Percentiles rank a stretch among this genome's conserved stretches.
Conservation (phyloP, 2,329 filamentous ascomycete species). For the Sarocladiaceae sp. region DNA sequence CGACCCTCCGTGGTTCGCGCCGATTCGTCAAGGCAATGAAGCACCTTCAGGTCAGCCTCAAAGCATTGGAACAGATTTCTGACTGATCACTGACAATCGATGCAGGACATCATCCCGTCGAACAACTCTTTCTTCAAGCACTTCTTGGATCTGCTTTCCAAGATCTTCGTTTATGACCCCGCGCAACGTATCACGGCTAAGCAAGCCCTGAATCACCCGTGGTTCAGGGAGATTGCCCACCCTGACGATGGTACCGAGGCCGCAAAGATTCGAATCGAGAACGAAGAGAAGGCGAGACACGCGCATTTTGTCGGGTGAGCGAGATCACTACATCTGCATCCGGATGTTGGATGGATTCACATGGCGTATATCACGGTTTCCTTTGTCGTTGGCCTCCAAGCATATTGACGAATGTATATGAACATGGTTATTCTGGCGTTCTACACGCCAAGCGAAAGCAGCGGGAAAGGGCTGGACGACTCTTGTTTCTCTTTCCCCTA, state of each 20-base stretch:
- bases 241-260: slow-evolving; percentile 67
- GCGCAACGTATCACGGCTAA: slow-evolving; percentile 62
- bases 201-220: slow-evolving; percentile 61
- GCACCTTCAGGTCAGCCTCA: slow-evolving; percentile 45
- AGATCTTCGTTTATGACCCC: slow-evolving; percentile 67
- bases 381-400: neutral
- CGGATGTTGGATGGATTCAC: neutral
- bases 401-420: slow-evolving; percentile 7
- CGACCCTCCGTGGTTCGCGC: slow-evolving; percentile 60
- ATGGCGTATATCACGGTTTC: slow-evolving; percentile 7
- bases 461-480: neutral
- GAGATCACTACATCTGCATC: neutral
- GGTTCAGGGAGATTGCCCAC: slow-evolving; percentile 61
- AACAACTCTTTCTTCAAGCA: slow-evolving; percentile 56
- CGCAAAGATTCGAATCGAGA: slow-evolving; percentile 56
- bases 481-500: neutral
- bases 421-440: slow-evolving; percentile 7
- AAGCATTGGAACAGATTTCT: neutral
- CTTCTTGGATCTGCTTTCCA: slow-evolving; percentile 60
- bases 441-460: neutral
- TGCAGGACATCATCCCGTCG: slow-evolving; percentile 60
- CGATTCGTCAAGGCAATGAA: slow-evolving; percentile 73
- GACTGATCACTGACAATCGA: slow-evolving; percentile 1
- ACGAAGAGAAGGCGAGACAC: slow-evolving; percentile 21
- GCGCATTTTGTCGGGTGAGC: slow-evolving; percentile 5